phyloP scores from a whole-genome alignment of 495 filamentous ascomycete species.

The Xylaria nigripes region DNA sequence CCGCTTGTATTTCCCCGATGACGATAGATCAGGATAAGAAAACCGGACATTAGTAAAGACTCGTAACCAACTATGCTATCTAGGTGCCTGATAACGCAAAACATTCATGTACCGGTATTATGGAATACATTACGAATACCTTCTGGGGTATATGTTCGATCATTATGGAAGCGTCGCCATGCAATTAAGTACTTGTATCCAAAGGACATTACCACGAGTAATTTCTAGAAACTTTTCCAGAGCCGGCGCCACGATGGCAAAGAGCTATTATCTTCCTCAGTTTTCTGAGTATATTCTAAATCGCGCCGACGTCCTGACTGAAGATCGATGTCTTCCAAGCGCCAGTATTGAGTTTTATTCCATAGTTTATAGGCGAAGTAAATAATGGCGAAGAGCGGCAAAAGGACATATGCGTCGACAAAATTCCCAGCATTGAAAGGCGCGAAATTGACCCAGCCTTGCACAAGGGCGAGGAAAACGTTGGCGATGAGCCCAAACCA shows the following conservation, averaged over 20 bases:
- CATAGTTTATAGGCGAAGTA: constrained; percentile 50
- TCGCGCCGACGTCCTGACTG: constrained; percentile 48
- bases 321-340: constrained; percentile 51
- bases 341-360: constrained; percentile 48
- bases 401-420: constrained; percentile 58
- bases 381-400: constrained; percentile 57
- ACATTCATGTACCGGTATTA: too few relatives aligned
- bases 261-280: background rate
- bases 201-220: background rate
- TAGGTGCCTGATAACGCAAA: too few relatives aligned
- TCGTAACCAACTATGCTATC: too few relatives aligned
- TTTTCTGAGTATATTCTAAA: constrained; percentile 27
- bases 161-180: background rate
- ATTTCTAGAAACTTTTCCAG: constrained; percentile 6
- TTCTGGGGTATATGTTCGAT: constrained; percentile 1
- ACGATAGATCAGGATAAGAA: background rate
- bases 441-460: constrained; percentile 47
- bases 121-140: background rate
- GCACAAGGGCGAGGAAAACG: constrained; percentile 56
- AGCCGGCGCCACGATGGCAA: constrained; percentile 4
- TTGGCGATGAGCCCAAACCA: constrained; percentile 54
- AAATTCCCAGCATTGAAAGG: constrained; percentile 54
- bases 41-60: background rate
- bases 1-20: background rate
- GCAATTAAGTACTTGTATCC: background rate